Conservation (phyloP, 2,329 filamentous ascomycete species). For the Leptographium lundbergii region DNA sequence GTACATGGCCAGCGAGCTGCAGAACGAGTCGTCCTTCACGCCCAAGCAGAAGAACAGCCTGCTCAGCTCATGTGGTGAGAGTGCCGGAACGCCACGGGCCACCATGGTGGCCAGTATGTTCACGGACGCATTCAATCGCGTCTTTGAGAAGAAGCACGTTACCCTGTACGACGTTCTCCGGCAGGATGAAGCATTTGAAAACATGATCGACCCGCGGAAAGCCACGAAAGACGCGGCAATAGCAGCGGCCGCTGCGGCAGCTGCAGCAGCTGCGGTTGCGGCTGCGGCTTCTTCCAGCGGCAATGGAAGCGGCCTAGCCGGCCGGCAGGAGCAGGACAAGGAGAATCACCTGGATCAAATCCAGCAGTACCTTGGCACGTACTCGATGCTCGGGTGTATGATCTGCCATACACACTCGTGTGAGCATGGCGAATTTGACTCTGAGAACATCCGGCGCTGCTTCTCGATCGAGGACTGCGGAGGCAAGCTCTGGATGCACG, state of each 20-base stretch:
- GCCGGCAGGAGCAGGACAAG: slow-evolving; percentile 19
- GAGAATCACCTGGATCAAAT: slow-evolving; percentile 24
- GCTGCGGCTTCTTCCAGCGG: neutral
- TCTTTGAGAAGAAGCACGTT: slow-evolving; percentile 35
- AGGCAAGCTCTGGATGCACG: slow-evolving; percentile 10
- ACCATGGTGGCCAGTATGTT: slow-evolving; percentile 35
- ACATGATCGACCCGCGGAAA: slow-evolving; percentile 39
- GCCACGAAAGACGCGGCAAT: slow-evolving; percentile 33
- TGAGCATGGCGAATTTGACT: slow-evolving; percentile 47
- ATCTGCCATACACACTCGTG: slow-evolving; percentile 48
- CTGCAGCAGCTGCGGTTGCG: neutral
- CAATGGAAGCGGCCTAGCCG: neutral
- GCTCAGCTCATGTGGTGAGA: slow-evolving; percentile 30
- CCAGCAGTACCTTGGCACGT: slow-evolving; percentile 39
- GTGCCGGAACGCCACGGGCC: slow-evolving; percentile 25
- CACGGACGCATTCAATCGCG: slow-evolving; percentile 42
- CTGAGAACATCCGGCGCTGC: slow-evolving; percentile 37
- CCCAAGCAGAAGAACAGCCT: slow-evolving; percentile 42
- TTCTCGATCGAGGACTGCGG: slow-evolving; percentile 33
- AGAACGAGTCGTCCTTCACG: slow-evolving; percentile 34
- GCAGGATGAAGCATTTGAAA: slow-evolving; percentile 41
- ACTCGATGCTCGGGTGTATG: slow-evolving; percentile 43
- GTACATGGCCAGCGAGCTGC: slow-evolving; percentile 35
- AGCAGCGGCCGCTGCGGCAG: slow-evolving; percentile 10
- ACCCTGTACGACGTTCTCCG: slow-evolving; percentile 39